A percentile compares a stretch with the other conserved stretches of the same genome.
These are phyloP conservation scores for Hymenoscyphus infarciens DNA, from an alignment of 2,329 filamentous ascomycete genomes.

Conservation along the genomic window DNA sequence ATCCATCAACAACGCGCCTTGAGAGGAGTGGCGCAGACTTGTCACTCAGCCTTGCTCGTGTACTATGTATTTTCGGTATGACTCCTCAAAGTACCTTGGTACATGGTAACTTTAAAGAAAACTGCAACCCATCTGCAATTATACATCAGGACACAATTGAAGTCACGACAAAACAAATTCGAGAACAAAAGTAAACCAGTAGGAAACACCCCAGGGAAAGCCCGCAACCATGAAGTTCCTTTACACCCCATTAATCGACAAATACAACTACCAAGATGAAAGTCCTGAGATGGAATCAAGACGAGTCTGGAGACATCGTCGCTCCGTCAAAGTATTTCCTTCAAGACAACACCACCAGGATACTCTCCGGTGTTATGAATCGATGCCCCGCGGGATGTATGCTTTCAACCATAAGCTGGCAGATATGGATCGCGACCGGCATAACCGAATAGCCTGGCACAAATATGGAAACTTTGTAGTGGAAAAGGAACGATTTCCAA, in stretches of 20 bases:
- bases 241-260: neutral
- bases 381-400: neutral
- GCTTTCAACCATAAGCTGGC: neutral
- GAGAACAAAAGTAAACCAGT: neutral
- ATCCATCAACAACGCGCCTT: no score
- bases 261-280: neutral
- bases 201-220: neutral
- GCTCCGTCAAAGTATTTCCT: conserved; percentile 1
- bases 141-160: neutral
- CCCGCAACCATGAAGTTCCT: neutral
- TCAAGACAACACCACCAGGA: neutral
- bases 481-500: neutral
- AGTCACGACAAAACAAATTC: neutral
- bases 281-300: neutral
- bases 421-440: neutral
- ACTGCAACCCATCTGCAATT: neutral
- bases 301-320: neutral
- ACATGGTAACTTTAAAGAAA: neutral
- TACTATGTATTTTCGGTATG: neutral
- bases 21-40: neutral
- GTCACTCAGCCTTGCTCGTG: neutral
- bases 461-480: neutral
- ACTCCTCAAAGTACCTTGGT: neutral
- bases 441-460: neutral
- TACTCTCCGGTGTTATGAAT: neutral